Evolutionary conservation across 345 rosid species (phyloP), one percentile per base, ranked within the genome.

Genomic region (Noccaea caerulescens): DNA sequence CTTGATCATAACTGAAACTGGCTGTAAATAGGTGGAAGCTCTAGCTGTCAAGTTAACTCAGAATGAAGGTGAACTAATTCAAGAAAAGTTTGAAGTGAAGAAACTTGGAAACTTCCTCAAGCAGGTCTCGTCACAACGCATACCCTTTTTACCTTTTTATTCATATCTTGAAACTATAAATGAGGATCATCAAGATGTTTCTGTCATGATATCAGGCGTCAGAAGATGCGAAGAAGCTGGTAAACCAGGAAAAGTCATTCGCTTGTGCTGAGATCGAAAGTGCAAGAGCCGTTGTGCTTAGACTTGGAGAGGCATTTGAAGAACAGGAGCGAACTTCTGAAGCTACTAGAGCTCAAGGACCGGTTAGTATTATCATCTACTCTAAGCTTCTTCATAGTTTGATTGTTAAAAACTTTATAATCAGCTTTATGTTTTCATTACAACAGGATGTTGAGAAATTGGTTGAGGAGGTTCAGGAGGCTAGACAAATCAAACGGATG

Each of bases 251-350:
- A 79, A 94, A 91, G 32, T 94, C 99, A 68, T 94, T 89, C 61
- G 96, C 99, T 76, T 94, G 98, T 84, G 99, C 95, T 83, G 99
- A 94, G 82, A 89, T 94, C 14, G 99, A 94, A 80, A 94, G 95
- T 84, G 99, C 97, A 2, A 85, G 96, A 71, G 98, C 91, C 3
- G 92, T 94, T 27, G 99, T 91, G 62, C 89, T 85, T 72, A 88
- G 87, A 60, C 87, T 94, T 76, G 98, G 99, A 55, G 92, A 89
- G 83, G 97, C 93, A 61, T 84, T 94, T 57, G 93, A 94, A 9
- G 97, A 94, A 75, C 92, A 94, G 76, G 98, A 89, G 68, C 81
- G 81, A 53, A 86, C 62, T 75, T 84, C 88, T 13, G 82, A 83
- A 66, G 82, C 84, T 67, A 78, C 85, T 30, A 86, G 85, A 78